Conservation (phyloP, 169 alveolate species). For the Cryptosporidium canis region DNA sequence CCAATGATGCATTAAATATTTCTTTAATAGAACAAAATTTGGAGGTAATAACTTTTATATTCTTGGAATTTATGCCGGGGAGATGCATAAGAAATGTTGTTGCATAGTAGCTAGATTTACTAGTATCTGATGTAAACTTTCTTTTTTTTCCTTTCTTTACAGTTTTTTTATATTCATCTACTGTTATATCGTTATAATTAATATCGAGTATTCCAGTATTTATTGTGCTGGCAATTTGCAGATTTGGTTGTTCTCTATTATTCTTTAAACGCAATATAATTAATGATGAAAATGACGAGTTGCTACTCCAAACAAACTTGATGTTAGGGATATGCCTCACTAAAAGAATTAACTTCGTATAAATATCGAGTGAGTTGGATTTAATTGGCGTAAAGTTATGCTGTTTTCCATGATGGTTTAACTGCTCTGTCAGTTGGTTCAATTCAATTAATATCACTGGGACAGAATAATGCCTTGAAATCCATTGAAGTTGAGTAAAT, state of each 20-base stretch:
- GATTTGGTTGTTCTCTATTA: slow-evolving; percentile 54
- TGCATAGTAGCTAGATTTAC: slow-evolving; percentile 61
- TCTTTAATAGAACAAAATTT: slow-evolving; percentile 43
- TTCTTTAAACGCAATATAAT: slow-evolving; percentile 18
- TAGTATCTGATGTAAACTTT: slow-evolving; percentile 17
- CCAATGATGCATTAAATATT: slow-evolving; percentile 31
- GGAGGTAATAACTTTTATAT: slow-evolving; percentile 29
- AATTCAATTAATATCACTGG: slow-evolving; percentile 77
- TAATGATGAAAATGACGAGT: slow-evolving; percentile 77
- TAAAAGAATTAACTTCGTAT: slow-evolving; percentile 71
- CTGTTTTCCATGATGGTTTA: slow-evolving; percentile 14
- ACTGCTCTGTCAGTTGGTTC: slow-evolving; percentile 8
- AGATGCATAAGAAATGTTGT: slow-evolving; percentile 30
- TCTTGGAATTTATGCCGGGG: slow-evolving; percentile 59
- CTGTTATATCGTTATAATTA: background rate
- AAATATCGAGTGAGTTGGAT: slow-evolving; percentile 59
- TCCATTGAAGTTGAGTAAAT: slow-evolving; percentile 81
- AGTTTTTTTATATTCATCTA: background rate
- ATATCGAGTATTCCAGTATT: slow-evolving; percentile 16
- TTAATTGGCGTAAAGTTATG: slow-evolving; percentile 68
- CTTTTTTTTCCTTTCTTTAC: slow-evolving; percentile 5
- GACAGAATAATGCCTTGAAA: slow-evolving; percentile 74
- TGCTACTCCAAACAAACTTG: slow-evolving; percentile 77
- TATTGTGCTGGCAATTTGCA: background rate
- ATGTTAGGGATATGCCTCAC: slow-evolving; percentile 76